These are phyloP conservation scores for Anastatica hierochuntica DNA, from an alignment of 345 rosid genomes.

Conservation along the genomic window DNA sequence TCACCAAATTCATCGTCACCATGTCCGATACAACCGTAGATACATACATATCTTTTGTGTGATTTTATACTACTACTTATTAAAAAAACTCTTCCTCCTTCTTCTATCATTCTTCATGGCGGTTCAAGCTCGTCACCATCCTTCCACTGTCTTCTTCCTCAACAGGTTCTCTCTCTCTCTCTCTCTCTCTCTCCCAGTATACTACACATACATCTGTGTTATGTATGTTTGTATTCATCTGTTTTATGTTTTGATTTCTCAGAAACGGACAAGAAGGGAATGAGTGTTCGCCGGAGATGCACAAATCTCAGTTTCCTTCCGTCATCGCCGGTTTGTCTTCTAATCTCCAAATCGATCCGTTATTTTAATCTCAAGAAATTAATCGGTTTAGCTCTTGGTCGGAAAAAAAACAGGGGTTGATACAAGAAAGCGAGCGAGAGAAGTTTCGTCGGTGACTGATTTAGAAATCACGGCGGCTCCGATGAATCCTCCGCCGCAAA, in stretches of 20 bases:
- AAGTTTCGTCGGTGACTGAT: slow-evolving; percentile 25
- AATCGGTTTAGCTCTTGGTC: neutral
- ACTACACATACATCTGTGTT: neutral
- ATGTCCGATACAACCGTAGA: slow-evolving; percentile 10
- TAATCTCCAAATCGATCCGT: neutral
- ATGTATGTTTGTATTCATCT: neutral
- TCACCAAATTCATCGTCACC: neutral
- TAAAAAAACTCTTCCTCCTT: slow-evolving; percentile 1
- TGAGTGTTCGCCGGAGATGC: slow-evolving; percentile 47
- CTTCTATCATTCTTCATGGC: slow-evolving; percentile 43
- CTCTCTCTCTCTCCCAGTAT: neutral
- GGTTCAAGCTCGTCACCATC: slow-evolving; percentile 85
- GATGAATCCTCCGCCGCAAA: slow-evolving; percentile 17
- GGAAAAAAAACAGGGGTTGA: slow-evolving; percentile 16
- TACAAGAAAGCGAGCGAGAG: slow-evolving; percentile 62
- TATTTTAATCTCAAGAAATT: neutral
- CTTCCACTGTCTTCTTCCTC: slow-evolving; percentile 63
- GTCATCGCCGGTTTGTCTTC: slow-evolving; percentile 14
- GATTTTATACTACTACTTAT: neutral
- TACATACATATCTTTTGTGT: slow-evolving; percentile 16
- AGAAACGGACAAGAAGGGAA: slow-evolving; percentile 64
- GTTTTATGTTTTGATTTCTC: neutral
- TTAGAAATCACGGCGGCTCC: slow-evolving; percentile 18
- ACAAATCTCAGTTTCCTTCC: slow-evolving; percentile 17
- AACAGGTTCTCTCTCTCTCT: slow-evolving; percentile 37